Base-by-base conservation (phyloP, 2,329 filamentous ascomycete species). In the Paraconiothyrium sp. region DNA sequence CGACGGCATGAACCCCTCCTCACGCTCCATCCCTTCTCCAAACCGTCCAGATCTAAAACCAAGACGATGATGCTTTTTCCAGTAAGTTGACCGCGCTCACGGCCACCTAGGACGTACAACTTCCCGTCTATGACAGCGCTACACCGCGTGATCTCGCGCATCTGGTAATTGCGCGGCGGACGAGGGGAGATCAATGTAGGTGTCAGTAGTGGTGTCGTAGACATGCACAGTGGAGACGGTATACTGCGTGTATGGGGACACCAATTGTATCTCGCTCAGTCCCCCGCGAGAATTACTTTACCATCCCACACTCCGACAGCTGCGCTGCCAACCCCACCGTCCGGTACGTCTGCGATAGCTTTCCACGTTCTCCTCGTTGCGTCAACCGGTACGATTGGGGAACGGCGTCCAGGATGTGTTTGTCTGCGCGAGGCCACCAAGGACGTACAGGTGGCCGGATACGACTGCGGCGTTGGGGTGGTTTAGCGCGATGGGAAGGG, bases 61-160 rank as follows among this genome's bases (percentile, higher is more conserved):
- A 69, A 72, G 3, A 74, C 68, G 8, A n/a, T n/a, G n/a, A n/a
- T n/a, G n/a, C n/a, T n/a, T n/a, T n/a, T 63, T 11, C 67, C 51
- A 39, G 68, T 70, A 9, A 51, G 27, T 34, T 66, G 61, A 2
- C 65, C 66, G 4, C 41, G 24, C 11, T 65, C 46, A 8, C 72
- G 54, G 5, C 72, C 72, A 22, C 70, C 73, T 14, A 76, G 48
- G 16, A 75, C 65, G 50, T 70, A 75, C 48, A 75, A 64, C 34
- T 60, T 68, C n/a, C 44, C 30, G 1, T 58, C 64, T 10, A 74
- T 63, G 11, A 74, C 66, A 6, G 69, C 71, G 8, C 51, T 69
- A n/a, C 64, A 70, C 1, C 1, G 66, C 70, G 60, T 75, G 72
- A 44, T 76, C 66, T 35, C 72, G 20, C 1, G 39, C 57, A 46